Percentiles rank a stretch among this genome's conserved stretches.
These are phyloP conservation scores for Puccinia hordei DNA, from an alignment of 1,284 basidiomycete genomes.

Conservation along the genomic window DNA sequence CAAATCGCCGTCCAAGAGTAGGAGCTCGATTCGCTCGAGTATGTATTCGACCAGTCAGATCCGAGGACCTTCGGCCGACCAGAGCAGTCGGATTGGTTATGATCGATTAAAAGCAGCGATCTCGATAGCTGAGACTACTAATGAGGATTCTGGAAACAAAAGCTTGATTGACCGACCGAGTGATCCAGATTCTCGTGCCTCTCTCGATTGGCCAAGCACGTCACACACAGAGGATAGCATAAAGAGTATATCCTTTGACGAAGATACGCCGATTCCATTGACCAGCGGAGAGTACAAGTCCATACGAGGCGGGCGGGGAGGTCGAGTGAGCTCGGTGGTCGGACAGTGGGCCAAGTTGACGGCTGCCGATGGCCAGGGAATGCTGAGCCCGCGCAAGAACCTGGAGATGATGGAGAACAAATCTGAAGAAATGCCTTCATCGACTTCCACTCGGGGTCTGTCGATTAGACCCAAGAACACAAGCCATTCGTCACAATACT, in stretches of 20 bases:
- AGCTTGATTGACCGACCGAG: neutral
- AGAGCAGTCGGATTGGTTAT: neutral
- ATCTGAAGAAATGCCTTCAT: no score
- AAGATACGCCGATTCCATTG: constrained; percentile 40
- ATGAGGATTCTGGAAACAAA: neutral
- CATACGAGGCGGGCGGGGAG: constrained; percentile 40
- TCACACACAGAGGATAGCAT: neutral
- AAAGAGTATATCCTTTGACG: constrained; percentile 15
- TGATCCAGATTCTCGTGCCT: neutral
- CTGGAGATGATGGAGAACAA: neutral
- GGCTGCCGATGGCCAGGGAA: neutral
- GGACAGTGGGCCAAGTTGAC: constrained; percentile 38
- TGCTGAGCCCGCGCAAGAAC: neutral
- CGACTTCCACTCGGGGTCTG: constrained; percentile 18
- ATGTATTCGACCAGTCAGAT: neutral
- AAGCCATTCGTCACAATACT: neutral
- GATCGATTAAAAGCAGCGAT: constrained; percentile 19
- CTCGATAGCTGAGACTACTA: neutral
- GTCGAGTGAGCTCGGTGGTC: constrained; percentile 38
- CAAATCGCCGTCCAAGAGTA: constrained; percentile 18
- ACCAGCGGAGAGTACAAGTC: constrained; percentile 38
- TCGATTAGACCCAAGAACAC: constrained; percentile 16
- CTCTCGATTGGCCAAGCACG: constrained; percentile 17
- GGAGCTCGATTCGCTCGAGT: neutral
- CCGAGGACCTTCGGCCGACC: neutral